Evolutionary conservation across 495 filamentous ascomycete species (phyloP), one percentile per base, ranked within the genome.

Genomic region (Annulohypoxylon bovei): DNA sequence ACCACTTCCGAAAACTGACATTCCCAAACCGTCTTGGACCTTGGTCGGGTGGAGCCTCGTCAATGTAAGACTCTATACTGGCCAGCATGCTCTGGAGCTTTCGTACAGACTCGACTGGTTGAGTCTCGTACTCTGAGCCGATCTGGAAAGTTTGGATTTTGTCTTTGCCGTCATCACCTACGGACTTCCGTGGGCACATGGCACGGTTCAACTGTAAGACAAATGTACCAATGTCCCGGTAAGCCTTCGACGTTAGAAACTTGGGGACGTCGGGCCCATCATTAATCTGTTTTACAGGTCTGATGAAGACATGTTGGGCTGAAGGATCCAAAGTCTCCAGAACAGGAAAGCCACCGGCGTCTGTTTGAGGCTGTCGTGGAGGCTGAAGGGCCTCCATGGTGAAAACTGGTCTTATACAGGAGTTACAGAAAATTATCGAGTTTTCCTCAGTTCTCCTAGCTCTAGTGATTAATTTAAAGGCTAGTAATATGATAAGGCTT

Each of bases 1-100:
- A 85, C 93, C 94, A 99, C 69, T 82, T 91, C 20, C 94, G 85
- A 77, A 97, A 98, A 67, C 90, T 92, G 42, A 92, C 80, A 77
- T 99, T 98, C 4, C 96, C 95, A 76, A 98, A 99, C 57, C 95
- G 83, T 30, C 95, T 83, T 9, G 94, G 93, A 22, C 95, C 94
- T 12, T 85, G 84, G 72, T 97, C 91, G 6, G 93, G 94, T 7
- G 95, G 95, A 4, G 87, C 90, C 76, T 94, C 89, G 3, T 90
- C 86, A 46, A 97, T 88, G 25, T 95, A 86, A 3, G 79, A 81
- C 67, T 88, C 87, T 4, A 95, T 80, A 23, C 76, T 83, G 4
- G 81, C 79, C 8, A 97, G 77, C 33, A 97, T 76, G 52, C 79
- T 74, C 68, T 88, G 87, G 3, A 98, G 80, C 35, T 84, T 84